Evolutionary conservation across 139 green algal species (phyloP), one percentile per base, ranked within the genome.

Genomic region (Chlorella sp.): DNA sequence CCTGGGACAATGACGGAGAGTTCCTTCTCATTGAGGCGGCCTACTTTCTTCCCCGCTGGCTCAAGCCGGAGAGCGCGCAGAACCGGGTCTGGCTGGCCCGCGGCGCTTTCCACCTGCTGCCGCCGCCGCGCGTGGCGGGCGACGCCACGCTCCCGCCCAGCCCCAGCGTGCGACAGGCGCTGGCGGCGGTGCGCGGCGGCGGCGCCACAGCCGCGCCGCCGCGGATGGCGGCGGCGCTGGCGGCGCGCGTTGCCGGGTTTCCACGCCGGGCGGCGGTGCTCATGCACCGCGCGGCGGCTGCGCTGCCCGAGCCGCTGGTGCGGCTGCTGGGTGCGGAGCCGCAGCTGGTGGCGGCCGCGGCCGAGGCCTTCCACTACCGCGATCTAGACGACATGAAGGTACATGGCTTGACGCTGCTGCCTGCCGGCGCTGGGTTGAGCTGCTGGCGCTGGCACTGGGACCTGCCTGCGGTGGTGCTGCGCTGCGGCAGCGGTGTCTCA

Each of bases 21-120:
- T 98, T 99, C 76, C 67, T 98, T 68, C 87, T 99, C 15, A 98
- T 99, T 38, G 95, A 99, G 85, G 87, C 90, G n/a, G 95, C 95
- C 1, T 93, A 95, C 59, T 64, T 74, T 0, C 79, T 99, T 71
- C 95, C 95, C 0, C 79, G 85, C 29, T 95, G 91, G 90, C 77
- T 94, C 2, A 93, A 90, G 69, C 91, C 91, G 4, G 89, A 95
- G 51, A 85, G 67, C 1, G 77, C 72, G 0, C 66, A 63, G 55
- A 90, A 93, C 84, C 80, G 92, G 4, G 83, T 97, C 56, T 96
- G 91, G 92, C 74, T 97, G 43, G 61, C 76, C 0, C 27, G 42
- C 2, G 91, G 93, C 1, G 33, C 36, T 8, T 71, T 96, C 67
- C 89, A 96, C 76, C 40, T 96, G 5, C 67, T 97, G 17, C 90